These are phyloP conservation scores for Cantharellus anzutake DNA, from an alignment of 768 basidiomycete species.

Conservation along the genomic window DNA sequence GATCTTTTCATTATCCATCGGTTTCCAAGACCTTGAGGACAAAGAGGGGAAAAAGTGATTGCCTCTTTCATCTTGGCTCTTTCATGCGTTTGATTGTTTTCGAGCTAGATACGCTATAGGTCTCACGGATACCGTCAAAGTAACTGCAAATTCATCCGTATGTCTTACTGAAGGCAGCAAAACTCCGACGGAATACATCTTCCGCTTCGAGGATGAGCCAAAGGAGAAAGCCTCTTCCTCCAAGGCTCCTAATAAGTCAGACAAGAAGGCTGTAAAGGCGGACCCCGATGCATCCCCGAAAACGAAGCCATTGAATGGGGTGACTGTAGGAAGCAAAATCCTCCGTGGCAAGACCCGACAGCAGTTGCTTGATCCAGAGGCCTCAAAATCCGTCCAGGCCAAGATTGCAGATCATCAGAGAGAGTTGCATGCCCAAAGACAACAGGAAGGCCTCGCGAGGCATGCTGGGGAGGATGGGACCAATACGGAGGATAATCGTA, in stretches of 20 bases:
- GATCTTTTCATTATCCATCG: constrained; percentile 70
- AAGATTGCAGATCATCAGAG: constrained; percentile 77
- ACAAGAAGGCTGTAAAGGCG: constrained; percentile 19
- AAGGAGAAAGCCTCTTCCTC: constrained; percentile 25
- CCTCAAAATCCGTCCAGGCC: constrained; percentile 22
- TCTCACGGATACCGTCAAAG: constrained; percentile 71
- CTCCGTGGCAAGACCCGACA: constrained; percentile 71
- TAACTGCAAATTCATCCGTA: constrained; percentile 43
- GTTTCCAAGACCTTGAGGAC: constrained; percentile 69
- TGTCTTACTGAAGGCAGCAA: constrained; percentile 75
- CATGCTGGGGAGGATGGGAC: constrained; percentile 71
- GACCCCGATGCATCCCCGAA: constrained; percentile 6
- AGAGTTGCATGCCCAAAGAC: constrained; percentile 57
- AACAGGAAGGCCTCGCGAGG: constrained; percentile 60
- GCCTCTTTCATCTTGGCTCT: neutral
- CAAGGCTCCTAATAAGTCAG: constrained; percentile 17
- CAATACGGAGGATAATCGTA: constrained; percentile 63
- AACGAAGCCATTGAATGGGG: constrained; percentile 27
- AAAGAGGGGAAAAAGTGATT: constrained; percentile 57
- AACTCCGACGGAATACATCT: constrained; percentile 69
- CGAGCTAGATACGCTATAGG: constrained; percentile 60
- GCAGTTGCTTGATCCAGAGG: constrained; percentile 7
- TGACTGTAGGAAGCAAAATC: constrained; percentile 53
- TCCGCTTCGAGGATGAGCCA: constrained; percentile 41
- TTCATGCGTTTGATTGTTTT: neutral